phyloP scores from a whole-genome alignment of 2,329 filamentous ascomycete species.

The Cladosporium sp. region DNA sequence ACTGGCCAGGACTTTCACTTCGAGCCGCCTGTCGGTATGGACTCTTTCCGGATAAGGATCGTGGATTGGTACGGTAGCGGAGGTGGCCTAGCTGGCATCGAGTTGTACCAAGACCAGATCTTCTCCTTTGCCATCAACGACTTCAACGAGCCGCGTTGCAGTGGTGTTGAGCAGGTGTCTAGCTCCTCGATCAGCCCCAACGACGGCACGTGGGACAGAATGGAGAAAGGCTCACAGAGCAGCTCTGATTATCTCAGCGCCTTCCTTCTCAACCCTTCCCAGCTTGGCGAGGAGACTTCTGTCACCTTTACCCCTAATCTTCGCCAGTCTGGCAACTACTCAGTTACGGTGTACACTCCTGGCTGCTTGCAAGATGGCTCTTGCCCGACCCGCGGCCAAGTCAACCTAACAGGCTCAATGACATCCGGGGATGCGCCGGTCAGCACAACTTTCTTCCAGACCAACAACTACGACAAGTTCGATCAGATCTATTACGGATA shows the following conservation, averaged over 20 bases:
- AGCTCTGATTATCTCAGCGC: constrained; percentile 71
- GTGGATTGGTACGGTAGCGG: constrained; percentile 81
- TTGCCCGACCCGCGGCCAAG: constrained; percentile 68
- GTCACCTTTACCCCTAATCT: constrained; percentile 81
- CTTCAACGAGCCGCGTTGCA: constrained; percentile 85
- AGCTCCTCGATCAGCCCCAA: constrained; percentile 53
- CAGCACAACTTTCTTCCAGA: constrained; percentile 68
- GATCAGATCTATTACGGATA: constrained; percentile 84
- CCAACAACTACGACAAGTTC: constrained; percentile 94
- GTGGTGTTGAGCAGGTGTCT: constrained; percentile 56
- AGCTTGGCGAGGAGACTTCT: constrained; percentile 50
- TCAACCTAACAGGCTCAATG: constrained; percentile 73
- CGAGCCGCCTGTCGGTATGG: constrained; percentile 83
- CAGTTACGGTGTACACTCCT: constrained; percentile 84
- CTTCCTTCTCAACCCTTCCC: constrained; percentile 44
- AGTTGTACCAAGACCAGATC: constrained; percentile 70
- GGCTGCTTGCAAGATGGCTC: constrained; percentile 76
- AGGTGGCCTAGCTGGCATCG: constrained; percentile 76
- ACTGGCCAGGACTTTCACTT: constrained; percentile 87
- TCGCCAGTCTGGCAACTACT: constrained; percentile 83
- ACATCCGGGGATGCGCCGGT: constrained; percentile 43
- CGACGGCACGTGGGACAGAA: constrained; percentile 65
- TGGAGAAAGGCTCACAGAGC: constrained; percentile 58
- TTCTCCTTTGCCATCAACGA: constrained; percentile 70
- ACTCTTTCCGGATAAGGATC: constrained; percentile 76